Evolutionary conservation across 164 flowering plant species (phyloP).

Genomic region (Nelumbo lutea): DNA sequence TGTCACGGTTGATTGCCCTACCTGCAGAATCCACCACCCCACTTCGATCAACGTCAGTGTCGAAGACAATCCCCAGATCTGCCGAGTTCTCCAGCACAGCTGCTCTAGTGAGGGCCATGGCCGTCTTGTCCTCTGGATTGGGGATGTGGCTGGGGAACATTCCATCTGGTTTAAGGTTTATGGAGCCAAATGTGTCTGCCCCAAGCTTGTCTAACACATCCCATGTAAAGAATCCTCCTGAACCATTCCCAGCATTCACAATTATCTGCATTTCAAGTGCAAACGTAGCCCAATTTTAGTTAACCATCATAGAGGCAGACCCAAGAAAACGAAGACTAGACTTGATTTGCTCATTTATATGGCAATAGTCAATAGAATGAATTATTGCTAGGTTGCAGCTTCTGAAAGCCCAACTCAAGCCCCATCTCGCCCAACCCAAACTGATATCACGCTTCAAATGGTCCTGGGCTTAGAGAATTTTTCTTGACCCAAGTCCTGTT

Average conservation of each 20-base stretch:
- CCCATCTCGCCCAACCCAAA: too few species aligned
- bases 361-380: too few species aligned
- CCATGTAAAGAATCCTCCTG: constrained; percentile 95
- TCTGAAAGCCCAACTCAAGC: background rate
- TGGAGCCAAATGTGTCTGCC: constrained; percentile 84
- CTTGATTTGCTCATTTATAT: too few species aligned
- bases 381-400: too few species aligned
- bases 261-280: constrained; percentile 55
- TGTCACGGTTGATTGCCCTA: constrained; percentile 81
- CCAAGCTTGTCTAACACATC: constrained; percentile 90
- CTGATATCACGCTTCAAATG: too few species aligned
- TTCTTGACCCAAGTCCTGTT: too few species aligned
- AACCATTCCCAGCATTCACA: constrained; percentile 95
- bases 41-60: constrained; percentile 93
- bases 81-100: constrained; percentile 64
- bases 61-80: constrained; percentile 84
- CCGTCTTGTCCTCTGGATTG: constrained; percentile 86
- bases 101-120: constrained; percentile 74
- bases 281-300: too few species aligned
- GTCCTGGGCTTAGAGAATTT: too few species aligned
- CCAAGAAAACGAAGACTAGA: too few species aligned
- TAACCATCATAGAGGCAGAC: too few species aligned
- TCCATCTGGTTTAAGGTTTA: constrained; percentile 86
- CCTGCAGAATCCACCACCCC: constrained; percentile 80
- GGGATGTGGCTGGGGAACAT: constrained; percentile 98